These are phyloP conservation scores for Pythium aquatile DNA, from an alignment of 352 stramenopile genomes.

Conservation along the genomic window DNA sequence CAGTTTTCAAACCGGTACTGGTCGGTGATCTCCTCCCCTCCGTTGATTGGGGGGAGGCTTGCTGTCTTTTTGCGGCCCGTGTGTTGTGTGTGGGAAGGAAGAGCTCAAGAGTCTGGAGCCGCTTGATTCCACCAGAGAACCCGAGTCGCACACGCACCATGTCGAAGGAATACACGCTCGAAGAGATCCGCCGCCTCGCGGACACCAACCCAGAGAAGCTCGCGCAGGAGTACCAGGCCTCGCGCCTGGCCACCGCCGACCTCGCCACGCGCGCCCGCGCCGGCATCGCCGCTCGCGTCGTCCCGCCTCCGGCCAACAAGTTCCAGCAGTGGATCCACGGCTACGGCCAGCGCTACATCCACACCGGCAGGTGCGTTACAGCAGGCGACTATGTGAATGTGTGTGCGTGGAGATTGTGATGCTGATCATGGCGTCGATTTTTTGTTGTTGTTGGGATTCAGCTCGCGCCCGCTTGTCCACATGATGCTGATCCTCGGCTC, in stretches of 20 bases:
- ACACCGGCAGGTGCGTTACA: constrained; percentile 48
- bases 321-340: constrained; percentile 71
- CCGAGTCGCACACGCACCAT: constrained; percentile 30
- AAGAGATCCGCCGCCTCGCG: constrained; percentile 76
- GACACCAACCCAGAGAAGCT: constrained; percentile 74
- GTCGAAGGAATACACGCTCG: constrained; percentile 75
- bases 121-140: constrained; percentile 19
- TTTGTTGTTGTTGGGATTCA: constrained; percentile 19
- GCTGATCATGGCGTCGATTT: background rate
- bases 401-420: background rate
- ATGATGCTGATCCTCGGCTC: constrained; percentile 73
- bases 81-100: background rate
- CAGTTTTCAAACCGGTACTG: constrained; percentile 4
- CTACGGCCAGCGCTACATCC: constrained; percentile 75
- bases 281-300: constrained; percentile 55
- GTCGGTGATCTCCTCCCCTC: constrained; percentile 5
- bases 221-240: constrained; percentile 65
- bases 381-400: background rate
- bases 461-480: constrained; percentile 65
- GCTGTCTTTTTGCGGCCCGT: background rate
- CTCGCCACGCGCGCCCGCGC: constrained; percentile 60
- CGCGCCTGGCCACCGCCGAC: constrained; percentile 59
- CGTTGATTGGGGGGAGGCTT: constrained; percentile 27
- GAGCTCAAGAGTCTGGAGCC: background rate
- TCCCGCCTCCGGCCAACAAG: constrained; percentile 50